A percentile compares a stretch with the other conserved stretches of the same genome.
phyloP scores from a whole-genome alignment of 129 eudicot species.

The Apium graveolens region DNA sequence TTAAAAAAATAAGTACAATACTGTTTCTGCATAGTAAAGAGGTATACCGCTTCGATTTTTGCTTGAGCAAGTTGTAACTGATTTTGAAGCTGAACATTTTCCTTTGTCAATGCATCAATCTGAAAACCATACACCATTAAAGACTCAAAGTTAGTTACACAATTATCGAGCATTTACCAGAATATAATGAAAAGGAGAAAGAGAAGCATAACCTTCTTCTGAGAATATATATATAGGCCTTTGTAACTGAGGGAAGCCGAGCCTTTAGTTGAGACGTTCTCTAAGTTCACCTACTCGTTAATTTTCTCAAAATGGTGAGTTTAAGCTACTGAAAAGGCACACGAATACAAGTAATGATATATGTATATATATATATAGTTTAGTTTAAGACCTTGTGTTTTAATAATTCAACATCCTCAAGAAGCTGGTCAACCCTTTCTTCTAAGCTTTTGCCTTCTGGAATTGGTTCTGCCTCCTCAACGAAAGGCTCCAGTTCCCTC shows the following conservation, averaged over 20 bases:
- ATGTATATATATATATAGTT: not conserved
- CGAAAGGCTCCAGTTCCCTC: conserved; percentile 7
- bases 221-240: conserved; percentile 26
- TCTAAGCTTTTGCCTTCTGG: conserved; percentile 8
- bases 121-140: conserved; percentile 3
- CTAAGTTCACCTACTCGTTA: conserved; percentile 16
- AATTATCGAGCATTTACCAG: not conserved
- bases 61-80: conserved; percentile 28
- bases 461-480: conserved; percentile 10
- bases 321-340: not conserved
- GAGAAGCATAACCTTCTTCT: conserved; percentile 27
- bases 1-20: not conserved
- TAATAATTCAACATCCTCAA: conserved; percentile 18
- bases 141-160: not conserved
- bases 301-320: not conserved
- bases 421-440: conserved; percentile 14
- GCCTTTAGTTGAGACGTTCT: not conserved
- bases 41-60: conserved; percentile 29
- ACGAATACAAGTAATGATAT: not conserved
- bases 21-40: not conserved
- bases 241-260: conserved; percentile 16
- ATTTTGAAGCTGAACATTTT: conserved; percentile 22
- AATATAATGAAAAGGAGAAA: not conserved
- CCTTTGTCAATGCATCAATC: conserved; percentile 30
- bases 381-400: conserved; percentile 16